Evolutionary conservation across 2,329 filamentous ascomycete species (phyloP), one percentile per base, ranked within the genome.

Genomic region (Trichocomaceae sp.): DNA sequence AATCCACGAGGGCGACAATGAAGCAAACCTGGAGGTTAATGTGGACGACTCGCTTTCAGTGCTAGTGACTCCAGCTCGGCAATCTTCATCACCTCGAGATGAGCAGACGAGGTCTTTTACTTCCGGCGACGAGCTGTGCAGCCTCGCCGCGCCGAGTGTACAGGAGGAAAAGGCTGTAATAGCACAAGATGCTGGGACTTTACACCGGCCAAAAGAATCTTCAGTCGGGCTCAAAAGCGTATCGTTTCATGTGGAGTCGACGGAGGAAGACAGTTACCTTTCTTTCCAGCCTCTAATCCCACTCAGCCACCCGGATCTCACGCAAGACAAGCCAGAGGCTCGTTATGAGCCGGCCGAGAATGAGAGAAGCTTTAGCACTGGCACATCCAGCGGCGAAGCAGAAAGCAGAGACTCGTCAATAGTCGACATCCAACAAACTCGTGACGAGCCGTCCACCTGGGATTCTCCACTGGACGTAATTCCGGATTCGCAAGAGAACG

Each of bases 381-480:
- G 35, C 41, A n/a, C 8, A 5, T 54, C 9, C 10, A 50, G 37
- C 19, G 22, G 20, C 23, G 22, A 23, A 33, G 37, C 20, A 44
- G 15, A n/a, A 12, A n/a, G n/a, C 29, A 31, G 39, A 10, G 22
- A 10, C 39, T 22, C 17, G 9, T 9, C 39, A 42, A 22, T 13
- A 42, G 7, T 22, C 17, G 39, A 42, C 4, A 12, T 42, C 9
- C 39, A 35, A 19, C 48, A 23, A 6, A 23, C 22, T 41, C 23
- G 22, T n/a, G 19, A 44, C 8, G 47, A 55, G 29, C 54, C 51
- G 1, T 64, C 64, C 47, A 68, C 64, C 13, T 65, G 69, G 33
- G 64, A 64, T 13, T 71, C 65, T 31, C 68, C 68, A 19, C 58
- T 73, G 23, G 72, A 69, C 47, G 67, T 69, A 13, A 69, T 75